Evolutionary conservation across 2,329 filamentous ascomycete species (phyloP).

Genomic region (Apiospora saccharicola): DNA sequence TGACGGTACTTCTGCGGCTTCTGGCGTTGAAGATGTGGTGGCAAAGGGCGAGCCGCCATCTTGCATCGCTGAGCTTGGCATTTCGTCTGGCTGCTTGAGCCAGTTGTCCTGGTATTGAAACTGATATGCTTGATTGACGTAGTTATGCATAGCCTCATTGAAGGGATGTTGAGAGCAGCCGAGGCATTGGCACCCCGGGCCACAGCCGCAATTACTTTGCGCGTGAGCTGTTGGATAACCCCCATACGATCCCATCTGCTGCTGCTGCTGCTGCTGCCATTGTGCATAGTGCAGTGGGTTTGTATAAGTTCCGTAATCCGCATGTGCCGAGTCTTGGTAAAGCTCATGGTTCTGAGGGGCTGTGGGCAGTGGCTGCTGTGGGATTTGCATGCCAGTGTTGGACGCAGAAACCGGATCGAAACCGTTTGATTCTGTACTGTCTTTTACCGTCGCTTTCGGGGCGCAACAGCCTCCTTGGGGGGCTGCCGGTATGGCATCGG

Average conservation of each 20-base stretch:
- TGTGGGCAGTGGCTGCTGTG: neutral
- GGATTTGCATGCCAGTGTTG: neutral
- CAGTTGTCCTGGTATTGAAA: neutral
- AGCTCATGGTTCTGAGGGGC: neutral
- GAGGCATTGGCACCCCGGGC: neutral
- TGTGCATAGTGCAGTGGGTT: neutral
- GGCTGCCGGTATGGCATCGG: neutral
- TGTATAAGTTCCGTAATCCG: neutral
- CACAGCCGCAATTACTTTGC: neutral
- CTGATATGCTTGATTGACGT: too few relatives aligned
- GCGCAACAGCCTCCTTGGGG: constrained; percentile 8
- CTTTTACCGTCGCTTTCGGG: neutral
- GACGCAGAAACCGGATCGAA: neutral
- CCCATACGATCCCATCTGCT: neutral
- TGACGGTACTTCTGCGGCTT: neutral
- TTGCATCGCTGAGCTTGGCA: neutral
- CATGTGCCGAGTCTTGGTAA: neutral
- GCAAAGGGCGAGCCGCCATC: neutral
- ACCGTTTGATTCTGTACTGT: neutral
- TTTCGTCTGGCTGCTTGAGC: neutral
- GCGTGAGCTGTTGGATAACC: neutral
- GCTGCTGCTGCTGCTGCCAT: neutral
- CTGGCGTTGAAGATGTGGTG: neutral
- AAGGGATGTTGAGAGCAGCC: neutral
- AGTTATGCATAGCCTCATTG: neutral